phyloP scores from a whole-genome alignment of 1,284 basidiomycete genomes.

The Paramarasmius palmivorus region DNA sequence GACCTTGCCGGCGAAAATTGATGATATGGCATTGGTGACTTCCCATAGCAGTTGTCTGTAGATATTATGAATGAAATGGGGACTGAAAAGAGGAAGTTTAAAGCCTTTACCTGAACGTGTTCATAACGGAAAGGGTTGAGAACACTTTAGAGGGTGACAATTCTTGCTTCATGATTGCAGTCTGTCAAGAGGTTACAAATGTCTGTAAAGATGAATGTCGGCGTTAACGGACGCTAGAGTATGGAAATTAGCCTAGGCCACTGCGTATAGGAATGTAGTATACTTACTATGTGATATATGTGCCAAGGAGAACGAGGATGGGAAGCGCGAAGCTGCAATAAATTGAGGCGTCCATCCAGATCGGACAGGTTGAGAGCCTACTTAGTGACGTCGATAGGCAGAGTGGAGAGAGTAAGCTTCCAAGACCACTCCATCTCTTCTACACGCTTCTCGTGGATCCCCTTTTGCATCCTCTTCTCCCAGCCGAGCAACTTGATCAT shows the following conservation, averaged over 20 bases:
- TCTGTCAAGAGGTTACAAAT: no score
- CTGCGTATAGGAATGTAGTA: not conserved
- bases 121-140: slow-evolving; percentile 24
- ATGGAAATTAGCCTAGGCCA: not conserved
- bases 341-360: not conserved
- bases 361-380: not conserved
- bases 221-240: slow-evolving; percentile 9
- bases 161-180: slow-evolving; percentile 34
- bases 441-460: slow-evolving; percentile 54
- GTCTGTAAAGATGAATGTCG: slow-evolving; percentile 4
- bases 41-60: not conserved
- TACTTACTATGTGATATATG: slow-evolving; percentile 27
- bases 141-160: slow-evolving; percentile 18
- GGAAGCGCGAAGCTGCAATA: slow-evolving; percentile 48
- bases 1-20: slow-evolving; percentile 28
- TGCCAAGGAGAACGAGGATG: slow-evolving; percentile 53
- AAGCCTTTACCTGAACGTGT: slow-evolving; percentile 15
- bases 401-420: slow-evolving; percentile 40
- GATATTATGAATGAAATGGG: not conserved
- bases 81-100: not conserved
- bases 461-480: slow-evolving; percentile 56
- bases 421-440: slow-evolving; percentile 53
- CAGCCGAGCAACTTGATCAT: slow-evolving; percentile 77
- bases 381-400: slow-evolving; percentile 18
- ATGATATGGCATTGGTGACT: slow-evolving; percentile 21